Evolutionary conservation across 2,329 filamentous ascomycete genomes (phyloP), one percentile per base, ranked within the genome.

Genomic region (Exophiala sp.): DNA sequence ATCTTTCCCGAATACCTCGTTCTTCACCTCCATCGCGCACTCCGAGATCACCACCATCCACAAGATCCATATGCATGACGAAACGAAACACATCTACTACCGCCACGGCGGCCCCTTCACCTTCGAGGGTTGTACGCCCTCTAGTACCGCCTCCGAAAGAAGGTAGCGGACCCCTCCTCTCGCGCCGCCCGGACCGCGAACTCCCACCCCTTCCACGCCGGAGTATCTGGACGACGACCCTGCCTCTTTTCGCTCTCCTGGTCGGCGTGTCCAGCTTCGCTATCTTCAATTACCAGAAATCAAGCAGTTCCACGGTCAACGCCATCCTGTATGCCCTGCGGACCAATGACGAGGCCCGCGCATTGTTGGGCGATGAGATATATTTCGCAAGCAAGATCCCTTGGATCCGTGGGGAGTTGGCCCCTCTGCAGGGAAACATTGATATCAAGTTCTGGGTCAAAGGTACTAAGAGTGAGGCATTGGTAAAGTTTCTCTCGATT

Each of bases 281-380:
- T 60, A 96, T 98, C 69, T 97, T 98, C 85, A 98, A 98, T 78
- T 97, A 98, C 79, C 91, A 98, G 69, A 96, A 96, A 69, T 81
- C 83, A 50, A 88, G 86, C n/a, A 88, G 83, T 21, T 86, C 86
- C 47, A 80, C 91, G 23, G 86, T 96, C n/a, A 82, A 82, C 48
- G 88, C 86, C 48, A 93, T 89, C 3, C 79, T 98, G 22, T 98
- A 97, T 75, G 86, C 91, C 1, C 79, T 98, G 57, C 86, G 93
- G 57, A 94, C 87, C 2, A 88, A 85, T 50, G 72, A 79, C 2
- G 71, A 75, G 52, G 93, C 89, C 39, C 82, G 90, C 63, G 82
- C 82, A 50, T 72, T 84, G 39, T 79, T 98, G 22, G 93, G 93
- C 57, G 87, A 96, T 68, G 83, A 91, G 71, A 84, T 93, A 63